A percentile compares a stretch with the other conserved stretches of the same genome.
Conservation (phyloP, 805 yeast species). For the Saccharomycopsis javanensis region DNA sequence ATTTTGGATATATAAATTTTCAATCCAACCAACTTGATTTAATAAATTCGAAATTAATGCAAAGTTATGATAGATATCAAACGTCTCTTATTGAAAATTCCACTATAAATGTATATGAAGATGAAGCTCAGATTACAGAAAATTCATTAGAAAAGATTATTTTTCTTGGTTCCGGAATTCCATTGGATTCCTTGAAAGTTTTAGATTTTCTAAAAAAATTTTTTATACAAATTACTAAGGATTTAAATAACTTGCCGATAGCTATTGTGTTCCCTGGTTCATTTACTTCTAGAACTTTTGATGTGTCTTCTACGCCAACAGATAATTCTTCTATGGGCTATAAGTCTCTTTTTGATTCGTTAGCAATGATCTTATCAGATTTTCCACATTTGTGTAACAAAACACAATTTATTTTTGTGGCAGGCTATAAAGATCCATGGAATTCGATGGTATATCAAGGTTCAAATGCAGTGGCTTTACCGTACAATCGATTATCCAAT, state of each 20-base stretch:
- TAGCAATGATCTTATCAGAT: slow-evolving; percentile 55
- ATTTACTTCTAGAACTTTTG: slow-evolving; percentile 58
- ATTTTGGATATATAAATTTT: slow-evolving; percentile 73
- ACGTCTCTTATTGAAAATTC: not conserved
- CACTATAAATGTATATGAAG: not conserved
- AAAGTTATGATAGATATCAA: not conserved
- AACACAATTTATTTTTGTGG: slow-evolving; percentile 62
- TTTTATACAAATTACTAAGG: slow-evolving; percentile 43
- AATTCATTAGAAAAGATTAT: slow-evolving; percentile 41
- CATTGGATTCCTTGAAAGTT: slow-evolving; percentile 48
- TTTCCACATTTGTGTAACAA: slow-evolving; percentile 43
- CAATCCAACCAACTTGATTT: slow-evolving; percentile 15
- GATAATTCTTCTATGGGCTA: slow-evolving; percentile 45
- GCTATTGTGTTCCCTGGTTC: slow-evolving; percentile 79
- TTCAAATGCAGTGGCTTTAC: slow-evolving; percentile 47
- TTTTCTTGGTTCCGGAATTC: slow-evolving; percentile 67
- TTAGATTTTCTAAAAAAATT: slow-evolving; percentile 59
- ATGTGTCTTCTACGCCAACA: slow-evolving; percentile 43
- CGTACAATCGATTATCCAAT: slow-evolving; percentile 62
- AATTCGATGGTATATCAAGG: slow-evolving; percentile 60
- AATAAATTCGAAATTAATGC: not conserved
- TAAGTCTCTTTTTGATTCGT: slow-evolving; percentile 59
- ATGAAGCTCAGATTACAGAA: not conserved
- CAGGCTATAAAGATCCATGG: slow-evolving; percentile 96
- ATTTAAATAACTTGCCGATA: slow-evolving; percentile 39